Base-by-base conservation (phyloP, 768 basidiomycete species). In the Clitopilus passeckerianus region DNA sequence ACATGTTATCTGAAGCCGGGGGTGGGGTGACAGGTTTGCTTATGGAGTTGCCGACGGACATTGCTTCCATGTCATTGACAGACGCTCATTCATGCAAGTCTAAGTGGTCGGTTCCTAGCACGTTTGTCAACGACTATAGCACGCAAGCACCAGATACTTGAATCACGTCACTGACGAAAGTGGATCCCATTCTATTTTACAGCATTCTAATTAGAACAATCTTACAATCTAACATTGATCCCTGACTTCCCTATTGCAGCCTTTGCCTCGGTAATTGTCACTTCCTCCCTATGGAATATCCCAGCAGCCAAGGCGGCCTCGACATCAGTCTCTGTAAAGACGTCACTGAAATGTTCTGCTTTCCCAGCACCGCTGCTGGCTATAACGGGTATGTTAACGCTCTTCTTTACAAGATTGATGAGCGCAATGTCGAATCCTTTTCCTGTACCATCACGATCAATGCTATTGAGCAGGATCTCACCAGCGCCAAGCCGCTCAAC, bases 291-390 rank as follows among this genome's bases (percentile, higher is more conserved):
- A 72, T 99, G 97, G 73, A 99, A 99, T 64, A 98, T 97, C 1
- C 97, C 97, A 10, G 97, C 97, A 9, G 97, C 97, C 59, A 99
- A 74, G 1, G 91, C 97, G 50, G 97, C 93, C 72, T 96, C 95
- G 1, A 87, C 94, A 2, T 76, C 80, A 2, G 94, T 95, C 65
- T 81, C 72, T 59, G 77, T 68, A 72, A 99, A 99, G 16, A 95
- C 90, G 54, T 92, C 83, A n/a, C 86, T 80, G 69, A 99, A 98
- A 74, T 99, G 93, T 52, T 83, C 82, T 33, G 78, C 74, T 53
- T 75, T 78, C 15, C 97, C 97, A 37, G 97, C 97, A 2, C 97
- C 97, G 62, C 93, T 95, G 71, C 91, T 93, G 20, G 95, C 95
- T 20, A 99, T 89, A 50, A 98, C 91, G 0, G 97, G 97, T 59